These are phyloP conservation scores for Chernovozyma aurita DNA, from an alignment of 1,139 yeast genomes.

Conservation along the genomic window DNA sequence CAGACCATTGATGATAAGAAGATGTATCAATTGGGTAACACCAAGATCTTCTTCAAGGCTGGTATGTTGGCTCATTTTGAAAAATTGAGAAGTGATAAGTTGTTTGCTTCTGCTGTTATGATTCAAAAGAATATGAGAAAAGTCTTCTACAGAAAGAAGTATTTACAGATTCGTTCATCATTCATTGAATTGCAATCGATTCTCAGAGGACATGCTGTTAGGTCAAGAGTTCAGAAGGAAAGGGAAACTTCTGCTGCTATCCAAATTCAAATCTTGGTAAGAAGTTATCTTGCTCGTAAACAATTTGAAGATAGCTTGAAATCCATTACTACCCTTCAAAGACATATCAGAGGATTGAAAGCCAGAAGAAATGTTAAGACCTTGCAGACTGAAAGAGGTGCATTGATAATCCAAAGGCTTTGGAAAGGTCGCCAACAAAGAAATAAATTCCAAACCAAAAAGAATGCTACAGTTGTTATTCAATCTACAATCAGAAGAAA, in stretches of 20 bases:
- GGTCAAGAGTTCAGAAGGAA: constrained; percentile 54
- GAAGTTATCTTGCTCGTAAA: constrained; percentile 59
- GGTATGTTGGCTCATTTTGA: constrained; percentile 94
- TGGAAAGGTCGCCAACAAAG: constrained; percentile 59
- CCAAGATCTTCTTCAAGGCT: constrained; percentile 93
- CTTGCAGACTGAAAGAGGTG: constrained; percentile 56
- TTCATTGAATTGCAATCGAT: constrained; percentile 57
- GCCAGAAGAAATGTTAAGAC: constrained; percentile 48
- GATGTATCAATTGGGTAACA: constrained; percentile 81
- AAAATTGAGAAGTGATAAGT: constrained; percentile 74
- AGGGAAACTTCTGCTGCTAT: constrained; percentile 65
- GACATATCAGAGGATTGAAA: constrained; percentile 61
- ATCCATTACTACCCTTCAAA: constrained; percentile 61
- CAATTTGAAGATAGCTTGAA: constrained; percentile 38
- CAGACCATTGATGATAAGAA: constrained; percentile 57
- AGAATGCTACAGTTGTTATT: constrained; percentile 58
- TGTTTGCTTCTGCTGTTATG: constrained; percentile 71
- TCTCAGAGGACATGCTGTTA: constrained; percentile 58
- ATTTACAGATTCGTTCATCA: constrained; percentile 50
- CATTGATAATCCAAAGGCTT: constrained; percentile 63
- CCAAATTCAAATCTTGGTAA: constrained; percentile 64
- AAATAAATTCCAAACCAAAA: constrained; percentile 33
- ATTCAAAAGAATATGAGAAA: constrained; percentile 84
- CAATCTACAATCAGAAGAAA: constrained; percentile 80
- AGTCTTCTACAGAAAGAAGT: constrained; percentile 58